Conservation (phyloP, 345 rosid genomes). For the Melaleuca alternifolia region DNA sequence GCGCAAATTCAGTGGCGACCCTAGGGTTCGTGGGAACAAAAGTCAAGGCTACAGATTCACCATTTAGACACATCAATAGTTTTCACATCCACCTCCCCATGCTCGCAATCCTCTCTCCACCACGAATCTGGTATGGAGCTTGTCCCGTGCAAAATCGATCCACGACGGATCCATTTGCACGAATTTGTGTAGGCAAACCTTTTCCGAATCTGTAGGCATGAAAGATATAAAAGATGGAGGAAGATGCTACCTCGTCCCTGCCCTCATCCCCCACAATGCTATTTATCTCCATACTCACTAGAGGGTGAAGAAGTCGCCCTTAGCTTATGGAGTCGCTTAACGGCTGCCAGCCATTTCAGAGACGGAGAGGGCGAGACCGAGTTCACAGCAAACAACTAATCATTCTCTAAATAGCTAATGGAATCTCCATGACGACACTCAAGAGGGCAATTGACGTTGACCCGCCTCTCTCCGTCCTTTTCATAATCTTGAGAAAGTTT, state of each 20-base stretch:
- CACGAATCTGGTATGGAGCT: background rate
- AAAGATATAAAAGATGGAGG: background rate
- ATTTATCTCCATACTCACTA: background rate
- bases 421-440: background rate
- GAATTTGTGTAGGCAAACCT: conserved; percentile 1
- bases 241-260: conserved; percentile 7
- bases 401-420: background rate
- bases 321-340: background rate
- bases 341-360: background rate
- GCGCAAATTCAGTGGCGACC: background rate
- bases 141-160: background rate
- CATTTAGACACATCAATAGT: background rate
- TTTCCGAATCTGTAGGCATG: background rate
- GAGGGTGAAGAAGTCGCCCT: background rate
- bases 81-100: background rate
- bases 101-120: background rate
- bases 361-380: background rate
- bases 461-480: background rate
- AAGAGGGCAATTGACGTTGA: background rate
- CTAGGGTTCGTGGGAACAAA: background rate
- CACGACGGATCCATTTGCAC: conserved; percentile 1
- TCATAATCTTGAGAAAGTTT: background rate
- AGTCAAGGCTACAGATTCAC: background rate
- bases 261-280: background rate
- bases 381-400: background rate